phyloP scores from a whole-genome alignment of 1,284 basidiomycete species.

The Rhodotorula mucilaginosa region DNA sequence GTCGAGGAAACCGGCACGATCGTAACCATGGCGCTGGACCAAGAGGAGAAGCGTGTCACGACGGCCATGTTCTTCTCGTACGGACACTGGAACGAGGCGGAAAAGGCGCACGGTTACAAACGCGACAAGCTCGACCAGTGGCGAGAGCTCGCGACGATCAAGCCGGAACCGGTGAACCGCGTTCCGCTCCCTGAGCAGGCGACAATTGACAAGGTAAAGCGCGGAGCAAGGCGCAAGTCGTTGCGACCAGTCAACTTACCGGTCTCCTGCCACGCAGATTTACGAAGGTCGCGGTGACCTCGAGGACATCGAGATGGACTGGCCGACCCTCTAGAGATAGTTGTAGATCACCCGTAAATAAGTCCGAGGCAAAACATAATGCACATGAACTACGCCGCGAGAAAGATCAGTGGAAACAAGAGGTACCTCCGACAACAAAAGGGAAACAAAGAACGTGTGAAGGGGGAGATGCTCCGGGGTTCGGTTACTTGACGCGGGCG shows the following conservation, averaged over 20 bases:
- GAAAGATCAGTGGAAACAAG: neutral
- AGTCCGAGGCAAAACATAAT: neutral
- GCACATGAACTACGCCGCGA: neutral
- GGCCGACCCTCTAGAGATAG: constrained; percentile 22
- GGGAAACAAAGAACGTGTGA: neutral
- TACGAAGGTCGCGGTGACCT: constrained; percentile 45
- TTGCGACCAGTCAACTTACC: too few species aligned
- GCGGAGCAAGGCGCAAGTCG: neutral
- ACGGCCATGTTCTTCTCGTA: constrained; percentile 46
- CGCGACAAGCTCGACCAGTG: constrained; percentile 46
- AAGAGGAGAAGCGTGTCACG: constrained; percentile 16
- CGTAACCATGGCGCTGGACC: constrained; percentile 47
- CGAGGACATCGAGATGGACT: constrained; percentile 44
- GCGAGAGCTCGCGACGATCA: constrained; percentile 46
- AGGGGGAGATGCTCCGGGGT: too few species aligned
- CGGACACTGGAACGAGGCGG: constrained; percentile 47
- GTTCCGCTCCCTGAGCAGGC: constrained; percentile 47
- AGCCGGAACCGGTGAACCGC: constrained; percentile 43
- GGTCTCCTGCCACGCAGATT: constrained; percentile 7
- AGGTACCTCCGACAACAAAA: neutral
- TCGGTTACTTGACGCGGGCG: constrained; percentile 36
- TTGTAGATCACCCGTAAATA: neutral
- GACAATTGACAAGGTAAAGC: constrained; percentile 39
- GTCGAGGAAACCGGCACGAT: constrained; percentile 48
- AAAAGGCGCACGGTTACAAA: constrained; percentile 47